A percentile compares a stretch with the other conserved stretches of the same genome.
phyloP scores from a whole-genome alignment of 805 yeast genomes.

The Isabelozyma heimii region DNA sequence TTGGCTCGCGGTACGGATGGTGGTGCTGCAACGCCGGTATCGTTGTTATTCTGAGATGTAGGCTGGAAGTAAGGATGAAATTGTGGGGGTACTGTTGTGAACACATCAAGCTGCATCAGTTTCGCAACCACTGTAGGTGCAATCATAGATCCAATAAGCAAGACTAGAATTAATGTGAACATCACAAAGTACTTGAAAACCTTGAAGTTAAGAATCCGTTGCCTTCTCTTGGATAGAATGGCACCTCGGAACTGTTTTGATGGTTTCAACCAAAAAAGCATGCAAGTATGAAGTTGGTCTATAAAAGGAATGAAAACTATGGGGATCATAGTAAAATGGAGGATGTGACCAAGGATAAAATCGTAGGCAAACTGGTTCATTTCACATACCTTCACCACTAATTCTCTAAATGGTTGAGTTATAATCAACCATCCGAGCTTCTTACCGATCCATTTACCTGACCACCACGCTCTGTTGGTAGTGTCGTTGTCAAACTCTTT shows the following conservation, averaged over 20 bases:
- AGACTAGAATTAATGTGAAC: constrained; percentile 38
- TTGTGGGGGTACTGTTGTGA: constrained; percentile 5
- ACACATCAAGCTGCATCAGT: neutral
- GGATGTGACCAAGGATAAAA: constrained; percentile 42
- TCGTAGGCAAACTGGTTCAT: constrained; percentile 47
- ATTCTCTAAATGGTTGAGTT: constrained; percentile 48
- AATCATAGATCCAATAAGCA: constrained; percentile 41
- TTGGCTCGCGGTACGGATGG: constrained; percentile 36
- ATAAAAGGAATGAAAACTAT: constrained; percentile 43
- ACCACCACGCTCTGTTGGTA: constrained; percentile 52
- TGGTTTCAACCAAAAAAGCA: constrained; percentile 51
- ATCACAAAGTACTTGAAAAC: constrained; percentile 46
- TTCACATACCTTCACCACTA: constrained; percentile 44
- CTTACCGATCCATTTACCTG: constrained; percentile 46
- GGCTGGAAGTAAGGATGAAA: constrained; percentile 49
- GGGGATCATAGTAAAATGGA: constrained; percentile 40
- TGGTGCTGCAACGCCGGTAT: constrained; percentile 55
- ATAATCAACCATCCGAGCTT: constrained; percentile 34
- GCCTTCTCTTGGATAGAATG: constrained; percentile 38
- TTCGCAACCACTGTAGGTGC: constrained; percentile 44
- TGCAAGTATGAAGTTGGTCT: constrained; percentile 47
- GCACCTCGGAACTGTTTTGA: constrained; percentile 32
- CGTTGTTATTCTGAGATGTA: constrained; percentile 58
- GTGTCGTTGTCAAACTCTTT: constrained; percentile 41
- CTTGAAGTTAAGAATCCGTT: constrained; percentile 18